These are phyloP conservation scores for Globisporangium acanthophoron DNA, from an alignment of 352 stramenopile species.

Conservation along the genomic window DNA sequence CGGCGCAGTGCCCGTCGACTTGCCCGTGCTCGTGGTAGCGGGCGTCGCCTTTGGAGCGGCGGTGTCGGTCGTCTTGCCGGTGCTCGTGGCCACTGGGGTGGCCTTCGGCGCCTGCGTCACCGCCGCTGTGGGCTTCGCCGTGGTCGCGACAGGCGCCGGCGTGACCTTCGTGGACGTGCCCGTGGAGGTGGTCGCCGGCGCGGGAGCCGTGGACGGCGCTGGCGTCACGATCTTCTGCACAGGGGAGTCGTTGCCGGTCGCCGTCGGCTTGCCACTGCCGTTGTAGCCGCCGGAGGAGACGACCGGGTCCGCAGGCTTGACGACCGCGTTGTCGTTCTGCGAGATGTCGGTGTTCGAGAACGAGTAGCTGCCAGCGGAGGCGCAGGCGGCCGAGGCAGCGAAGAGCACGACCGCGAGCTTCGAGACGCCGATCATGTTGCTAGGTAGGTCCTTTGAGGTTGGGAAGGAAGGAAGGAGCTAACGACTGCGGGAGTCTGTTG, in stretches of 20 bases:
- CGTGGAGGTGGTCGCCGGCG: conserved; percentile 17
- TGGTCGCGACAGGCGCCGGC: not conserved
- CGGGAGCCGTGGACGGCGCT: conserved; percentile 1
- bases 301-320: conserved; percentile 12
- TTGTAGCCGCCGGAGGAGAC: conserved; percentile 7
- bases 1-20: not conserved
- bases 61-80: conserved; percentile 1
- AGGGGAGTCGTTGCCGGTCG: conserved; percentile 2
- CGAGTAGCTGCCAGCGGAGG: conserved; percentile 15
- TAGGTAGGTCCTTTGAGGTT: not conserved
- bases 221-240: conserved; percentile 1
- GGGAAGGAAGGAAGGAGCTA: conserved; percentile 5
- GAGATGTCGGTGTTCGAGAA: conserved; percentile 15
- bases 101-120: not conserved
- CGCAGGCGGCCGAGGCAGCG: conserved; percentile 6
- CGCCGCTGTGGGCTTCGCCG: not conserved
- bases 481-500: conserved; percentile 3
- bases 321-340: conserved; percentile 15
- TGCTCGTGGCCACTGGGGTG: conserved; percentile 5
- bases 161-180: conserved; percentile 1
- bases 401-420: conserved; percentile 16
- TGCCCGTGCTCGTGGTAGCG: conserved; percentile 1
- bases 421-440: conserved; percentile 12
- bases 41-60: conserved; percentile 11
- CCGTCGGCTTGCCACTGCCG: conserved; percentile 4